phyloP scores from a whole-genome alignment of 116 monocot genomes.

The Dioscorea cayenensis region DNA sequence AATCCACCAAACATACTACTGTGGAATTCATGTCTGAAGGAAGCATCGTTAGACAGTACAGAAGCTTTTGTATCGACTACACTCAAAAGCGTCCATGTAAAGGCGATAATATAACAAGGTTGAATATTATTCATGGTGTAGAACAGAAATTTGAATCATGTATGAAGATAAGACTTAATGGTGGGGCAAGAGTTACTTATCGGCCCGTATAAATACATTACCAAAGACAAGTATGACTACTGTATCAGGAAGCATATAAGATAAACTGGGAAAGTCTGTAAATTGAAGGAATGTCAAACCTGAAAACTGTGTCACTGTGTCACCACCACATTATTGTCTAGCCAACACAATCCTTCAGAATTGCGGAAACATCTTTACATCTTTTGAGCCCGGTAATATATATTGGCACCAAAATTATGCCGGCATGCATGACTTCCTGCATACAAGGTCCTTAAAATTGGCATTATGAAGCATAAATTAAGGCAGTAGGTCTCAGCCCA shows the following conservation, averaged over 20 bases:
- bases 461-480: no score
- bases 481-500: no score
- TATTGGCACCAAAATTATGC: background rate
- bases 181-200: no score
- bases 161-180: no score
- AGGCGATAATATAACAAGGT: slow-evolving; percentile 68
- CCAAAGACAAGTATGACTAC: background rate
- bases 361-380: slow-evolving; percentile 62
- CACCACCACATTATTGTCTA: slow-evolving; percentile 30
- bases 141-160: background rate
- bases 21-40: slow-evolving; percentile 74
- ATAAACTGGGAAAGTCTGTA: background rate
- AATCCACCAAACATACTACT: slow-evolving; percentile 37
- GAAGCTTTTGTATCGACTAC: slow-evolving; percentile 38
- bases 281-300: slow-evolving; percentile 25
- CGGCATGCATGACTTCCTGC: background rate
- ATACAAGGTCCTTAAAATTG: no score
- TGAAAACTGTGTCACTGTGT: slow-evolving; percentile 35
- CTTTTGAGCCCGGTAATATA: slow-evolving; percentile 55
- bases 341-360: slow-evolving; percentile 67
- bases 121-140: slow-evolving; percentile 58
- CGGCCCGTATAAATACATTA: no score
- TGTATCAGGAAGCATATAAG: background rate
- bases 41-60: slow-evolving; percentile 43
- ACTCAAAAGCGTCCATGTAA: slow-evolving; percentile 82